Conservation (phyloP, 1,284 basidiomycete species). For the Marasmius oreades region DNA sequence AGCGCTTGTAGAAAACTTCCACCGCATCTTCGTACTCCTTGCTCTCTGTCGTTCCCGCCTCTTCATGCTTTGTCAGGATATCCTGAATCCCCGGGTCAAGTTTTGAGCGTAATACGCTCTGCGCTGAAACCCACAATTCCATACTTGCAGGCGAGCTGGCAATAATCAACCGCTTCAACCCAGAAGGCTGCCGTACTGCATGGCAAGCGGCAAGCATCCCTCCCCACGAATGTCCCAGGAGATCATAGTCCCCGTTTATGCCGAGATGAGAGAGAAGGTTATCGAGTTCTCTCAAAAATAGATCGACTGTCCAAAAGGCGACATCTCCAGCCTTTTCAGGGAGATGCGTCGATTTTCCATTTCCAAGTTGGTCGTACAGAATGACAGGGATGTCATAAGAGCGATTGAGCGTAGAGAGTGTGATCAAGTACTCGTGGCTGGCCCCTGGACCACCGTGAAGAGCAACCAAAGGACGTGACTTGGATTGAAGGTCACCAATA, state of each 20-base stretch:
- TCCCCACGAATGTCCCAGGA: conserved; percentile 51
- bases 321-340: conserved; percentile 31
- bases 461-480: conserved; percentile 32
- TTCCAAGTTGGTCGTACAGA: conserved; percentile 48
- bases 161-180: conserved; percentile 39
- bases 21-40: conserved; percentile 45
- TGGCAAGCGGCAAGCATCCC: conserved; percentile 42
- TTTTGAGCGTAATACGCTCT: conserved; percentile 27
- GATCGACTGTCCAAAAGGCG: conserved; percentile 39
- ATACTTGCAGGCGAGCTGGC: conserved; percentile 37
- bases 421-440: conserved; percentile 35
- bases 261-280: conserved; percentile 37
- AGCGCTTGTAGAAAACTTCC: conserved; percentile 37
- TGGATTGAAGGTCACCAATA: not conserved
- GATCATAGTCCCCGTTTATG: conserved; percentile 32
- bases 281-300: conserved; percentile 46
- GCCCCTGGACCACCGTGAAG: conserved; percentile 45
- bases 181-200: conserved; percentile 33
- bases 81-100: conserved; percentile 43
- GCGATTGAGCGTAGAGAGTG: conserved; percentile 29
- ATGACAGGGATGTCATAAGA: conserved; percentile 34
- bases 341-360: conserved; percentile 44
- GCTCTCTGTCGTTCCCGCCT: conserved; percentile 39
- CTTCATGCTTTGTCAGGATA: conserved; percentile 43
- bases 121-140: conserved; percentile 33